Evolutionary conservation across 176 grass and related monocot genomes (phyloP).

Genomic region (Stipa capillata): DNA sequence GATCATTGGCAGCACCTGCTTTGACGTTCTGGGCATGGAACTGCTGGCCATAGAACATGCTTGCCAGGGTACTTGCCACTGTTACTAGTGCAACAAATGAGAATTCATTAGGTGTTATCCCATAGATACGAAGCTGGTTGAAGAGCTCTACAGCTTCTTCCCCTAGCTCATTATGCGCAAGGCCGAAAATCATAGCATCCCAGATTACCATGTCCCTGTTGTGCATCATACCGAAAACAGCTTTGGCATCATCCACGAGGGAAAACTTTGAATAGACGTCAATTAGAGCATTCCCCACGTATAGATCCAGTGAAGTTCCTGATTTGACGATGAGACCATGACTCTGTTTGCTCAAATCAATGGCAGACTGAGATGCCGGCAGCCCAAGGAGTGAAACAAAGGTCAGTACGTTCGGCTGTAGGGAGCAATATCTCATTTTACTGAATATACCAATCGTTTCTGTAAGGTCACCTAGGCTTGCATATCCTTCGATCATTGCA

Average conservation of each 20-base stretch:
- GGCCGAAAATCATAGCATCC: slow-evolving; percentile 84
- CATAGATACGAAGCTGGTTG: slow-evolving; percentile 29
- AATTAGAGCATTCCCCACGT: slow-evolving; percentile 56
- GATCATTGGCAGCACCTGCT: slow-evolving; percentile 40
- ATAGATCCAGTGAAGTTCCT: slow-evolving; percentile 45
- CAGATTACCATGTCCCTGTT: slow-evolving; percentile 55
- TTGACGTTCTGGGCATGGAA: slow-evolving; percentile 64
- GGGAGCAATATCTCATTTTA: slow-evolving; percentile 51
- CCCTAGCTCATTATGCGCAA: slow-evolving; percentile 52
- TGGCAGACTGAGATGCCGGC: slow-evolving; percentile 39
- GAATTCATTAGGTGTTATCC: slow-evolving; percentile 49
- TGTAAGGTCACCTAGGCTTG: slow-evolving; percentile 39
- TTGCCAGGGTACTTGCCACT: slow-evolving; percentile 62
- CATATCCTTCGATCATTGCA: slow-evolving; percentile 80
- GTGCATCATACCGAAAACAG: slow-evolving; percentile 48
- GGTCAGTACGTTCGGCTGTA: slow-evolving; percentile 48
- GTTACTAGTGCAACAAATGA: slow-evolving; percentile 72
- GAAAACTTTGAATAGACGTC: slow-evolving; percentile 77
- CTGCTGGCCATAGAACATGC: slow-evolving; percentile 62
- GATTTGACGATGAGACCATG: slow-evolving; percentile 61
- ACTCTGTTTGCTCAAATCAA: slow-evolving; percentile 65
- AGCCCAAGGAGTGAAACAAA: slow-evolving; percentile 64
- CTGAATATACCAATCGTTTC: slow-evolving; percentile 41
- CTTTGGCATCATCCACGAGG: slow-evolving; percentile 51
- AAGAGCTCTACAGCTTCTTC: slow-evolving; percentile 73